Conservation (phyloP, 1,284 basidiomycete genomes). For the Tilletia walkeri region DNA sequence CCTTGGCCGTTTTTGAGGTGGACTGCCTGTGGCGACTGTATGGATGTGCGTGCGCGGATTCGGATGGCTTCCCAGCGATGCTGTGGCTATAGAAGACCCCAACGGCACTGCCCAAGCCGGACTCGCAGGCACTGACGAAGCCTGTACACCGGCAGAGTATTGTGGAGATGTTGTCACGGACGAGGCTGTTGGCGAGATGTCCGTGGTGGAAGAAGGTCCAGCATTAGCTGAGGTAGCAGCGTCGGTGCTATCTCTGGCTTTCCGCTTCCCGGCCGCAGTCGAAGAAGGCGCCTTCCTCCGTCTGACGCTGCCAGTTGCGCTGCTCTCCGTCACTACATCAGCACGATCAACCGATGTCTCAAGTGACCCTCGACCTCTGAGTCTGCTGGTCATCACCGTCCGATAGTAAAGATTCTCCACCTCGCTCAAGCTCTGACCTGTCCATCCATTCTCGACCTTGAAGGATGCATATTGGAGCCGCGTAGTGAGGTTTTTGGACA, state of each 20-base stretch:
- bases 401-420: conserved; percentile 53
- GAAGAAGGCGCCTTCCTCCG: neutral
- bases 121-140: neutral
- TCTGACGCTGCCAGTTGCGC: neutral
- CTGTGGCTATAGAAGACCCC: no score
- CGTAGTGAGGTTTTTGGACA: conserved; percentile 42
- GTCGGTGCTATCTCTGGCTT: conserved; percentile 1
- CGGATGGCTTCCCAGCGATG: neutral
- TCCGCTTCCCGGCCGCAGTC: neutral
- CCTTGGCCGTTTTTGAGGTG: neutral
- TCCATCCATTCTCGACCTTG: conserved; percentile 54
- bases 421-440: conserved; percentile 49
- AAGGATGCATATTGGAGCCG: conserved; percentile 49
- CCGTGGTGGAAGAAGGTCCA: neutral
- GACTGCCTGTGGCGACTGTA: conserved; percentile 3
- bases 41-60: neutral
- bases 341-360: neutral
- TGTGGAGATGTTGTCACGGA: neutral
- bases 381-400: neutral
- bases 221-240: neutral
- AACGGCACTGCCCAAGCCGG: neutral
- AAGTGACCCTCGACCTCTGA: neutral
- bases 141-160: neutral
- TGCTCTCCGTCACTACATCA: neutral
- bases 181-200: neutral